Evolutionary conservation across 2,329 filamentous ascomycete genomes (phyloP), one percentile per base, ranked within the genome.

Genomic region (Aspergillus sp.): DNA sequence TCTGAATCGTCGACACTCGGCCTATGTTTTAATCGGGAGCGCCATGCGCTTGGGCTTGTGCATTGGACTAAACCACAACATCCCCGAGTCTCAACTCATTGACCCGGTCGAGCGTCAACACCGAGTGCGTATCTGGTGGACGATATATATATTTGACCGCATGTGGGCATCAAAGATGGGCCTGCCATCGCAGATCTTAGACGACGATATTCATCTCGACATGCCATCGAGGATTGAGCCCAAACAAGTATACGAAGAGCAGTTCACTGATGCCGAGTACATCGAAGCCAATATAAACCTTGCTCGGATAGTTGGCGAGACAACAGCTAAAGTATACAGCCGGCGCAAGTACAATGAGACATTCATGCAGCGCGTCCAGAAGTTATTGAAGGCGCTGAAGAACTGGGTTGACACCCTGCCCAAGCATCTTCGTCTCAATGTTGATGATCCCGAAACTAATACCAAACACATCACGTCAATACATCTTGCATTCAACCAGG

Each of bases 91-190:
- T 19, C 70, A 73, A 50, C 61, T 71, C 25, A 71, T 75, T 27
- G 69, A 72, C 46, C 69, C 73, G 0, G 72, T 70, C 1, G 81
- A 81, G 11, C 68, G 69, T 25, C 70, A 75, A 55, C 73, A 75
- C 37, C 70, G 72, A 2, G 66, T 74, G 31, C 64, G 72, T 17
- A 71, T 75, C 23, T 75, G 72, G 72, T 75, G 73, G 73, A 74
- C 72, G 8, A 73, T 74, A 46, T 75, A 74, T 58, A 73, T 72
- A 19, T 74, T 73, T 40, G 72, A 75, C 55, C 74, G 80, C 2
- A 77, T 82, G 70, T 81, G 76, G 74, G 78, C 78, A 3, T 78
- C 79, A 0, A 79, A 81, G 47, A 73, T 82, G 51, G 79, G 80
- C 0, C 75, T 81, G 23, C 79, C 81, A 0, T 74, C 79, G 6